These are phyloP conservation scores for Debaryomyces fabryi DNA, from an alignment of 1,139 yeast genomes.

Conservation along the genomic window DNA sequence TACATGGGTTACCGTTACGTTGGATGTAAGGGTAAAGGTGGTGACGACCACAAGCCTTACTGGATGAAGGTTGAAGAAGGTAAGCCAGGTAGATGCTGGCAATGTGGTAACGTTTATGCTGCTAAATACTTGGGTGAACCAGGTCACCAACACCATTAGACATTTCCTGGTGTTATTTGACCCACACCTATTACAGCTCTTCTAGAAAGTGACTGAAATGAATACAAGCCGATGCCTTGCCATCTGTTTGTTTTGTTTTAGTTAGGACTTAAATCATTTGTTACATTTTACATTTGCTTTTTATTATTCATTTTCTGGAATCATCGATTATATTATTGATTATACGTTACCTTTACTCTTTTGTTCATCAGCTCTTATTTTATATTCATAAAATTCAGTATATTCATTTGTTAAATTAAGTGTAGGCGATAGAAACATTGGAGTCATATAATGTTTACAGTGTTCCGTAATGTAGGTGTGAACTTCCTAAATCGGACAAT, in stretches of 20 bases:
- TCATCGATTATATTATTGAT: constrained; percentile 1
- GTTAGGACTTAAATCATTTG: neutral
- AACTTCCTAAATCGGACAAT: constrained; percentile 5
- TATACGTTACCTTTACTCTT: constrained; percentile 1
- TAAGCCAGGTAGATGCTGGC: constrained; percentile 95
- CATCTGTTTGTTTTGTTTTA: neutral
- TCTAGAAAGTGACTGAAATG: constrained; percentile 4
- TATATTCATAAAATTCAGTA: constrained; percentile 5
- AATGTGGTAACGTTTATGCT: constrained; percentile 94
- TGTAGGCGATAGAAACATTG: neutral
- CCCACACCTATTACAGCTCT: neutral
- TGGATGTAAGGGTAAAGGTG: constrained; percentile 92
- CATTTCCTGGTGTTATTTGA: neutral
- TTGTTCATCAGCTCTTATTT: constrained; percentile 6
- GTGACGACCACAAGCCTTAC: constrained; percentile 86
- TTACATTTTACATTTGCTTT: neutral
- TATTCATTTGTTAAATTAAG: neutral
- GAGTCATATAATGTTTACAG: neutral
- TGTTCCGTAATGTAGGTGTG: neutral
- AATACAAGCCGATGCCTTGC: neutral
- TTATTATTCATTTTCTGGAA: neutral
- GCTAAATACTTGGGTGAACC: constrained; percentile 88
- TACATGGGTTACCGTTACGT: constrained; percentile 93
- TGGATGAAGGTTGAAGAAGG: constrained; percentile 92
- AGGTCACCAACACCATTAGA: constrained; percentile 56